Base-by-base conservation (phyloP, 1,139 yeast species). In the Yamadazyma sp. region DNA sequence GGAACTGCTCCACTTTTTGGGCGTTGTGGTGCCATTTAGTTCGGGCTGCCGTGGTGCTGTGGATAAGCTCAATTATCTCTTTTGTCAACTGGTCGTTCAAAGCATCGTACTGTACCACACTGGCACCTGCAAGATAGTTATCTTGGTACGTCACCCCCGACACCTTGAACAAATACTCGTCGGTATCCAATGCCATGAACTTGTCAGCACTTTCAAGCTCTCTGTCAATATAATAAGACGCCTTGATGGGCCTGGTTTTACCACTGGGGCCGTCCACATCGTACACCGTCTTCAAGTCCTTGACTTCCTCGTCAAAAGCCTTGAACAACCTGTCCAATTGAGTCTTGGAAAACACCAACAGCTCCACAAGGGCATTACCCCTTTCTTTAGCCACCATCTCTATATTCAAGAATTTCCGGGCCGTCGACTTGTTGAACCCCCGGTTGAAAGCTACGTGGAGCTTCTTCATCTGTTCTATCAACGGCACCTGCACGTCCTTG, bases 21-120 rank as follows among this genome's bases (percentile, higher is more conserved):
- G 74, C 73, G 47, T 67, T 66, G 7, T 38, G 43, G 18, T 54
- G 47, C 76, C 76, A 70, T 35, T 61, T 49, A 27, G 56, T 59
- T 43, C 61, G 62, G n/a, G 66, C 57, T 22, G 48, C 54, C 0
- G 59, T 51, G 1, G 72, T 68, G 37, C 61, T 64, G 10, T 47
- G 50, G 6, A 64, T 52, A 29, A 66, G 52, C 4, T 55, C 62
- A 29, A 51, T 47, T 4, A 70, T 63, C 17, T 56, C 59, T 4
- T 36, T 40, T 3, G 55, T 42, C 18, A 69, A 49, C 13, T 47
- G 48, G 6, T 51, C 57, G 26, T 66, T 67, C 39, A 64, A 49
- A 9, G 42, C 45, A 32, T 69, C 74, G 43, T 64, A 69, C 22
- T 69, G 69, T 10, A 56, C 63, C 11, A 64, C 47, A 12, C 42